Base-by-base conservation (phyloP, 1,284 basidiomycete genomes). In the Takashimella tepidaria region DNA sequence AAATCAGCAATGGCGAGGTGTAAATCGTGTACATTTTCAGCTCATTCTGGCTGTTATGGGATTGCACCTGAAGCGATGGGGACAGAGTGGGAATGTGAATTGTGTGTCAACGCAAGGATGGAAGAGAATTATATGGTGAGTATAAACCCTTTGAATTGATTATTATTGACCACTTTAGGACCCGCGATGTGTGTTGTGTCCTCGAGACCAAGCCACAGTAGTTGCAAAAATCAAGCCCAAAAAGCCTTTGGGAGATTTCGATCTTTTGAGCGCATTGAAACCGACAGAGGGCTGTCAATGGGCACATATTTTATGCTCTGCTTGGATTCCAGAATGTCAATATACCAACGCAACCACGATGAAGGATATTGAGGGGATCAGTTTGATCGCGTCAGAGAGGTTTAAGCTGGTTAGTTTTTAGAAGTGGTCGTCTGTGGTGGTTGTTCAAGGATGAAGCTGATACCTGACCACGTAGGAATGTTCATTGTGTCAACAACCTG, bases 221-320 rank as follows among this genome's bases (percentile, higher is more conserved):
- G 31, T 16, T 8, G 31, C 31, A 16, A 8, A 25, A 13, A 51
- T 50, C 45, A 66, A 64, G 56, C 45, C 56, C 22, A 70, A 77
- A 43, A 63, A 60, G 25, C 79, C 66, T 60, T 72, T 77, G n/a
- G 66, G 81, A 2, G 85, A 88, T 63, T 75, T 76, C 52, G 82
- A 83, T 13, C 86, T 87, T 63, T 78, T 97, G 40, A 86, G 90
- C 41, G 88, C 86, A 3, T 85, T 88, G 69, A 97, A 97, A 72
- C 89, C 89, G 4, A 97, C 93, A 0, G 95, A 98, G 76, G 88
- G 89, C 23, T 87, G 88, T 73, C 88, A 89, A 57, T 97, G 92
- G 90, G 85, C 85, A 1, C 95, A 98, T 70, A 79, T 92, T 20
- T 73, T 97, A 1, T 98, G 95, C 76, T 83, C 92, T 1, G 83